Conservation (phyloP, 768 basidiomycete genomes). For the Russula sp. region DNA sequence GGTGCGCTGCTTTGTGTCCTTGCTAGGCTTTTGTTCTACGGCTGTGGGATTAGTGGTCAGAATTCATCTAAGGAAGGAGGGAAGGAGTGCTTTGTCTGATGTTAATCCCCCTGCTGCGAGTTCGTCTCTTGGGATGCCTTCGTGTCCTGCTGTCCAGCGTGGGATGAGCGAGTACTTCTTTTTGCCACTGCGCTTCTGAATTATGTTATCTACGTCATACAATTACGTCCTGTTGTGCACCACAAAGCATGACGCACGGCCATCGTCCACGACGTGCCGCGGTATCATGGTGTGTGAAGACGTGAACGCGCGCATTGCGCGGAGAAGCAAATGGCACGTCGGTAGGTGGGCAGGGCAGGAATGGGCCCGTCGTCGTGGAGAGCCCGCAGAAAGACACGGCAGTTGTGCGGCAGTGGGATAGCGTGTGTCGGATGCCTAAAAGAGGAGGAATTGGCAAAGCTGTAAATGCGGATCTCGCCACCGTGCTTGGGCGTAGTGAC, state of each 20-base stretch:
- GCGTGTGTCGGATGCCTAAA: conserved; percentile 16
- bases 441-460: conserved; percentile 26
- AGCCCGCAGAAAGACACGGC: conserved; percentile 19
- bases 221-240: conserved; percentile 30
- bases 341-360: conserved; percentile 16
- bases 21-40: too few species aligned
- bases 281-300: conserved; percentile 25
- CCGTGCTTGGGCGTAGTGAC: conserved; percentile 30
- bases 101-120: too few species aligned
- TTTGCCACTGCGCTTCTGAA: too few species aligned
- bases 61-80: too few species aligned
- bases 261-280: conserved; percentile 7
- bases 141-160: too few species aligned
- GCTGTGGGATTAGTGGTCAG: too few species aligned
- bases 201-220: conserved; percentile 10
- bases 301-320: conserved; percentile 25
- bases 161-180: too few species aligned
- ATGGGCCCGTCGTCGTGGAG: conserved; percentile 27
- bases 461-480: conserved; percentile 40
- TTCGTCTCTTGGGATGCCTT: too few species aligned
- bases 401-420: conserved; percentile 22
- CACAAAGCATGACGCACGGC: conserved; percentile 27
- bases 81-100: too few species aligned
- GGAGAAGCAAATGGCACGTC: conserved; percentile 22
- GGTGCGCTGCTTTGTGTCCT: too few species aligned